Percentiles rank a stretch among this genome's conserved stretches.
phyloP scores from a whole-genome alignment of 1,284 basidiomycete species.

The Microbotryomycetes sp. region DNA sequence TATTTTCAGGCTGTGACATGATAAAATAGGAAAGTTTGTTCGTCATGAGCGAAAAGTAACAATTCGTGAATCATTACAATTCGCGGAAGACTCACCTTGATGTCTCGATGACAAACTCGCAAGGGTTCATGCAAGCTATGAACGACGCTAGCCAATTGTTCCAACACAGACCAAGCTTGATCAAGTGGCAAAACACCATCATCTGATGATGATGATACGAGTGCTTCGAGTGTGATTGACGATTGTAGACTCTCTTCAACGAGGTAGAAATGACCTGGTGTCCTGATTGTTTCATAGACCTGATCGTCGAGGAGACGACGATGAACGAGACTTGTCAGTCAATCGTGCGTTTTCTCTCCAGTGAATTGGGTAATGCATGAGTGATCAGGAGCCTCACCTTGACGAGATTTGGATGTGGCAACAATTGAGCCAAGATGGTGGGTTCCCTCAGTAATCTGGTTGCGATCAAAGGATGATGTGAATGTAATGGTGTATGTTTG shows the following conservation, averaged over 20 bases:
- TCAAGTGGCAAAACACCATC: conserved; percentile 34
- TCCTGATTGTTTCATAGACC: conserved; percentile 51
- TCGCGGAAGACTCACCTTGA: conserved; percentile 44
- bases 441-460: conserved; percentile 52
- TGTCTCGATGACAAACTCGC: conserved; percentile 52
- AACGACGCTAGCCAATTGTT: conserved; percentile 51
- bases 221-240: conserved; percentile 43
- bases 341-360: no score
- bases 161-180: conserved; percentile 45
- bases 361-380: not conserved
- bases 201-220: conserved; percentile 34
- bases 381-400: conserved; percentile 9
- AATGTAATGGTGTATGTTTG: conserved; percentile 53
- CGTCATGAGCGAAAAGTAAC: not conserved
- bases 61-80: not conserved
- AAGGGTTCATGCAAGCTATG: conserved; percentile 49
- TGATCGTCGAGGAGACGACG: conserved; percentile 16
- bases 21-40: not conserved
- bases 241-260: conserved; percentile 49
- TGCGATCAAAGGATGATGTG: conserved; percentile 53
- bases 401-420: conserved; percentile 52
- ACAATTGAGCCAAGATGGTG: conserved; percentile 50
- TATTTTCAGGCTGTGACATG: conserved; percentile 41
- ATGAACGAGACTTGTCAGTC: not conserved
- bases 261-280: conserved; percentile 54